These are phyloP conservation scores for Brassica cretica DNA, from an alignment of 345 rosid species.

Conservation along the genomic window DNA sequence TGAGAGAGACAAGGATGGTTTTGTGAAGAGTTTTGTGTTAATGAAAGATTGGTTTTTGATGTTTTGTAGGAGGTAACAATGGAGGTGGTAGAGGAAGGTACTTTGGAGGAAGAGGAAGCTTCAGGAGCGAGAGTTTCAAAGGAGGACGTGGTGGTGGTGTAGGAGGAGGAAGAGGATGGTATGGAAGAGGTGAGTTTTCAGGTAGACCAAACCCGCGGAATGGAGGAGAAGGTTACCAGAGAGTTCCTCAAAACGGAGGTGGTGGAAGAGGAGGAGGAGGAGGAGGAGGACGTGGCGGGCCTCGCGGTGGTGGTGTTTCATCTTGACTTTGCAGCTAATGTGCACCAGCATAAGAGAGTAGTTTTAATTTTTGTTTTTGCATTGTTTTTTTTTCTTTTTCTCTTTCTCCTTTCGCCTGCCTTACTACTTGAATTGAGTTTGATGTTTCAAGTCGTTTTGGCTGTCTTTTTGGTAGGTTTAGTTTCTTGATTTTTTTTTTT, in stretches of 20 bases:
- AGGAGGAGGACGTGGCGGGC: slow-evolving; percentile 31
- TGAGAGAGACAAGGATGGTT: slow-evolving; percentile 30
- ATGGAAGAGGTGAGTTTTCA: slow-evolving; percentile 52
- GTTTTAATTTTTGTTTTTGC: slow-evolving; percentile 3
- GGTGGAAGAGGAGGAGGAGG: slow-evolving; percentile 37
- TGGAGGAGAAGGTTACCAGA: slow-evolving; percentile 56
- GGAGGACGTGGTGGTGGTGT: slow-evolving; percentile 47
- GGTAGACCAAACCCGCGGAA: slow-evolving; percentile 57
- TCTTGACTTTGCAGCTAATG: slow-evolving; percentile 24
- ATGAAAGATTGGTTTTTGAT: background rate
- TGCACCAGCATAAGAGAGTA: slow-evolving; percentile 16
- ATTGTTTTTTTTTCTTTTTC: too few species aligned
- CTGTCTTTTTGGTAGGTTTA: background rate
- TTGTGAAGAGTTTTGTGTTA: background rate
- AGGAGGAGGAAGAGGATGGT: slow-evolving; percentile 34
- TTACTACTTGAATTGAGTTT: slow-evolving; percentile 16
- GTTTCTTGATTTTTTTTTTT: background rate
- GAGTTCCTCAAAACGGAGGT: slow-evolving; percentile 56
- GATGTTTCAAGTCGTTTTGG: slow-evolving; percentile 15
- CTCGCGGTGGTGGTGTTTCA: slow-evolving; percentile 34
- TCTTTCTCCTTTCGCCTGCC: background rate
- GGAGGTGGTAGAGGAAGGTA: slow-evolving; percentile 52
- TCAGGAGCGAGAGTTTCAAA: slow-evolving; percentile 49
- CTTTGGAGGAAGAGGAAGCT: slow-evolving; percentile 54
- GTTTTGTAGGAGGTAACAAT: slow-evolving; percentile 30